A percentile compares a stretch with the other conserved stretches of the same genome.
These are phyloP conservation scores for Oryza nivara DNA, from an alignment of 176 grass and related monocot species.

Conservation along the genomic window DNA sequence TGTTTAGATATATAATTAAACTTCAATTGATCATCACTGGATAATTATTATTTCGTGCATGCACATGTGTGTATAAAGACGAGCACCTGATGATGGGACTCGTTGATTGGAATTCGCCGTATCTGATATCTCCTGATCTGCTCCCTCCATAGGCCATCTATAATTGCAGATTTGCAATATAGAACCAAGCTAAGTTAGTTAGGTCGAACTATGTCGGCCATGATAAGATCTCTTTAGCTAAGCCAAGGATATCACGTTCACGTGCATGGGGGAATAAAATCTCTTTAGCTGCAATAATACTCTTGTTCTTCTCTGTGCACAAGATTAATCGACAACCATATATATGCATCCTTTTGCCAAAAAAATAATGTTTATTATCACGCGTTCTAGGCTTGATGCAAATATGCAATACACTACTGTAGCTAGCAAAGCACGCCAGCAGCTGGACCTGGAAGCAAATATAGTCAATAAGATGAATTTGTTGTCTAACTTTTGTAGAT, in stretches of 20 bases:
- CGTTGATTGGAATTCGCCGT: constrained; percentile 38
- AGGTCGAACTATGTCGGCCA: constrained; percentile 25
- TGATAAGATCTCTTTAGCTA: constrained; percentile 28
- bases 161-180: neutral
- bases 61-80: neutral
- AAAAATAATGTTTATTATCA: neutral
- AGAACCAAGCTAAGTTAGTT: constrained; percentile 39
- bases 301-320: constrained; percentile 28
- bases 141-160: constrained; percentile 57
- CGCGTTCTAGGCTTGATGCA: constrained; percentile 11
- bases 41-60: neutral
- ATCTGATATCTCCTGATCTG: constrained; percentile 51
- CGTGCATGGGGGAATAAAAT: constrained; percentile 64
- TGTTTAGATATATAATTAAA: neutral
- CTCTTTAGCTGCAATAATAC: constrained; percentile 45
- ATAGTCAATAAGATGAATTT: neutral
- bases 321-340: neutral
- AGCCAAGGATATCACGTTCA: constrained; percentile 48
- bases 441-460: no score
- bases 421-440: neutral
- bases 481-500: neutral
- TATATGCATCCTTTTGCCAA: neutral
- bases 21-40: constrained; percentile 5
- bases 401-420: neutral
- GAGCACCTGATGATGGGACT: constrained; percentile 39